Conservation (phyloP, 345 rosid genomes). For the Carallia pectinifolia region DNA sequence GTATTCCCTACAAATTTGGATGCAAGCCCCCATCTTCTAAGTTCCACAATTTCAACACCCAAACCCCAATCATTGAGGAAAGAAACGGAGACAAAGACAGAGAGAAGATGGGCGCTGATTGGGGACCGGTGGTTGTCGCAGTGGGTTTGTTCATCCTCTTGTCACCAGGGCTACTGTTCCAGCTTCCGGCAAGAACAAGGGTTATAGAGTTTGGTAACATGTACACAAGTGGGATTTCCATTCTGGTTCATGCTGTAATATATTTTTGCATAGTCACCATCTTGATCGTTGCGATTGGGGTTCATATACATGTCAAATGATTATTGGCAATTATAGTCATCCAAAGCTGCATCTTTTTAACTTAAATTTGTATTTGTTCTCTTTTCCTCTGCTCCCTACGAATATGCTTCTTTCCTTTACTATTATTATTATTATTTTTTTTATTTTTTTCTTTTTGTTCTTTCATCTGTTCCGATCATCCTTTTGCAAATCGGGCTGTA, state of each 20-base stretch:
- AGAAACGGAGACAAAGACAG: background rate
- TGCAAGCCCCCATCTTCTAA: slow-evolving; percentile 2
- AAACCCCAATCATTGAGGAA: background rate
- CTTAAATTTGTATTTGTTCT: background rate
- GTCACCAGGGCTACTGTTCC: slow-evolving; percentile 89
- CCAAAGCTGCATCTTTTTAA: background rate
- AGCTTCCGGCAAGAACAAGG: slow-evolving; percentile 71
- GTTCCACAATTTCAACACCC: background rate
- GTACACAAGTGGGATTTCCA: slow-evolving; percentile 86
- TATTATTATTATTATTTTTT: too few relatives aligned
- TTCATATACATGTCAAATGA: slow-evolving; percentile 55
- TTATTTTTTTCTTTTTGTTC: too few relatives aligned
- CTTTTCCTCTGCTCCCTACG: background rate
- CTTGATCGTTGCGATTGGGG: slow-evolving; percentile 68
- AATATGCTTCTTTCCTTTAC: background rate
- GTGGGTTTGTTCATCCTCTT: slow-evolving; percentile 74
- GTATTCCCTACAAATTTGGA: slow-evolving; percentile 26
- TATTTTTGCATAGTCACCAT: slow-evolving; percentile 78
- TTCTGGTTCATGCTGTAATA: slow-evolving; percentile 75
- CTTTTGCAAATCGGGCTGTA: too few relatives aligned
- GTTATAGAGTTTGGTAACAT: slow-evolving; percentile 92
- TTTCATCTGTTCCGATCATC: too few relatives aligned
- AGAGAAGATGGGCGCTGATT: slow-evolving; percentile 61
- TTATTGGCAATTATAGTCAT: background rate
- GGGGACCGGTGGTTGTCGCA: slow-evolving; percentile 82